Conservation (phyloP, 2,329 filamentous ascomycete genomes). For the Colletotrichum euphorbiae region DNA sequence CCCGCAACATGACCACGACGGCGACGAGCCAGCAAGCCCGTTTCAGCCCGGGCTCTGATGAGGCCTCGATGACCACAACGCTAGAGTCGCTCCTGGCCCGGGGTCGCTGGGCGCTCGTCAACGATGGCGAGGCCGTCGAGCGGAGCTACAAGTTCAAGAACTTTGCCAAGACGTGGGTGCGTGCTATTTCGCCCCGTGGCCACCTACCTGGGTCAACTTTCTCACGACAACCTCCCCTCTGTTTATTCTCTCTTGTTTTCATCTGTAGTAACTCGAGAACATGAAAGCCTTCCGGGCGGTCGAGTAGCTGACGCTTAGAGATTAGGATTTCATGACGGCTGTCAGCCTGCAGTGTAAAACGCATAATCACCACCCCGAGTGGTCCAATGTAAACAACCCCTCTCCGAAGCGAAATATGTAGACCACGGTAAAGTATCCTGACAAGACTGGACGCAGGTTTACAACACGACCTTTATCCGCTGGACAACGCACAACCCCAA, state of each 20-base stretch:
- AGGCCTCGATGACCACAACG: conserved; percentile 48
- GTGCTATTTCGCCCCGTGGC: conserved; percentile 42
- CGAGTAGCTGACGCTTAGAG: too few species aligned
- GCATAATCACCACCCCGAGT: conserved; percentile 79
- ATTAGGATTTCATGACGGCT: conserved; percentile 79
- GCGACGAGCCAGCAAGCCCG: conserved; percentile 31
- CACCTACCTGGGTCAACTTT: not conserved
- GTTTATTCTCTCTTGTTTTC: too few species aligned
- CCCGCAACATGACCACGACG: conserved; percentile 23
- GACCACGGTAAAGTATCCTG: too few species aligned
- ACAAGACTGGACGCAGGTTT: conserved; percentile 62
- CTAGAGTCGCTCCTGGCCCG: conserved; percentile 51
- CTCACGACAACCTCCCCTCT: too few species aligned
- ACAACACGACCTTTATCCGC: conserved; percentile 76
- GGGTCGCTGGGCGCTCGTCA: conserved; percentile 63
- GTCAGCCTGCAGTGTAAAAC: conserved; percentile 75
- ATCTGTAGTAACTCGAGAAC: too few species aligned
- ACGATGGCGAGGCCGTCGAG: conserved; percentile 66
- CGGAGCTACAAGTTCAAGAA: conserved; percentile 73
- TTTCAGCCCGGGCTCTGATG: conserved; percentile 62
- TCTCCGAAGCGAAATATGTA: too few species aligned
- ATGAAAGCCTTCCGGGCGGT: too few species aligned
- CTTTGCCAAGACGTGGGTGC: conserved; percentile 74
- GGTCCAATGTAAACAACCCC: conserved; percentile 70
- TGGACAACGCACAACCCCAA: conserved; percentile 79